Evolutionary conservation across 176 grass and related monocot genomes (phyloP), one percentile per base, ranked within the genome.

Genomic region (Eleusine coracana): DNA sequence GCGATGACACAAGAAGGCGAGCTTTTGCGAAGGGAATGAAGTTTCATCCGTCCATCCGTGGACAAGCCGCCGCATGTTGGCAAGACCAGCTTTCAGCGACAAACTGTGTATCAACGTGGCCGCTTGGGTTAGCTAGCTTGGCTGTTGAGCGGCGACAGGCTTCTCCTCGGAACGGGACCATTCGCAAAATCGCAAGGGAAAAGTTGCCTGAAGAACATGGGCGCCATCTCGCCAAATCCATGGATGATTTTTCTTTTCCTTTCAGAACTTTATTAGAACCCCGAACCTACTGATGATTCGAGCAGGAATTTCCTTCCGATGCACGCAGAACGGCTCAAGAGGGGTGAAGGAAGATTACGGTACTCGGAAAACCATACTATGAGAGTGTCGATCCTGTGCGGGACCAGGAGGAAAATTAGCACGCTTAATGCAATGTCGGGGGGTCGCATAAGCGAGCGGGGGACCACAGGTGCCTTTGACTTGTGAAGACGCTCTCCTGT

Each of bases 121-220:
- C 25, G 50, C 1, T 25, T 20, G 66, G 66, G 54, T 21, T 20
- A 78, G 1, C 54, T 20, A 21, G 39, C 7, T 84, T 9, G 40
- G 27, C n/a, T 50, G 40, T 37, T 37, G 40, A 88, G 16, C 73
- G 52, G 66, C 27, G 74, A 76, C 72, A 62, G 51, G 31, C 27
- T 83, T 66, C 56, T 78, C 56, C 9, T 17, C 61, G 17, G 60
- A 28, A 9, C 36, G 73, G 39, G 69, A 39, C 16, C 81, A 23
- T 84, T 59, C 1, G 7, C 60, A 7, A 75, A n/a, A 80, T 59
- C 4, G 7, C 61, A 6, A 7, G 75, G 6, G 40, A 66, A 67
- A 88, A 88, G 75, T 79, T 78, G 18, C 39, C 79, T 42, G 28
- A 25, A 6, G 60, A 84, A 80, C 86, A 59, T 80, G 86, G 69